Evolutionary conservation across 139 green algal species (phyloP).

Genomic region (Tetratostichococcus sp.): DNA sequence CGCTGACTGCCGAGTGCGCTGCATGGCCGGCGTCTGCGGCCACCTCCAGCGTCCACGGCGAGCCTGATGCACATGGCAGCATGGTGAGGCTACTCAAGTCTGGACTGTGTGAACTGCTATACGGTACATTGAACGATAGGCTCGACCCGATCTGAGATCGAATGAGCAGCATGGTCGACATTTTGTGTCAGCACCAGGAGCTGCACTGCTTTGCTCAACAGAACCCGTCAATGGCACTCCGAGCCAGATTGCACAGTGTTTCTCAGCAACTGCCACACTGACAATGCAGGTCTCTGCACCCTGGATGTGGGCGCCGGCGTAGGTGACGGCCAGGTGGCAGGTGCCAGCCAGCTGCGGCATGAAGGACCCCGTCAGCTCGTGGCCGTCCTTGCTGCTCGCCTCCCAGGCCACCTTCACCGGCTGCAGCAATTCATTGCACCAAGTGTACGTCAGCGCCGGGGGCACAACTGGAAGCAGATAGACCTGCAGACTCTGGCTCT

Average conservation of each 20-base stretch:
- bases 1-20: constrained; percentile 1
- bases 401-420: neutral
- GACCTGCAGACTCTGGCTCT: too few species aligned
- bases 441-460: neutral
- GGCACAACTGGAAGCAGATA: neutral
- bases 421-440: neutral
- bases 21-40: constrained; percentile 2
- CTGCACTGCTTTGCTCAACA: too few species aligned
- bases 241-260: too few species aligned
- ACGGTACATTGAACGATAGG: too few species aligned
- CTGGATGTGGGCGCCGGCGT: neutral
- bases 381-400: neutral
- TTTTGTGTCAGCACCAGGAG: too few species aligned
- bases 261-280: too few species aligned
- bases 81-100: too few species aligned
- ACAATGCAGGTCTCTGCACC: too few species aligned
- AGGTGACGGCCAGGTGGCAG: neutral
- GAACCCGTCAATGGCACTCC: too few species aligned
- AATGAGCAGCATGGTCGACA: too few species aligned
- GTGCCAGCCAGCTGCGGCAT: neutral
- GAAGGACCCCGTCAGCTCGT: neutral
- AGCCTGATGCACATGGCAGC: neutral
- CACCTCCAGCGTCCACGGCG: constrained; percentile 1
- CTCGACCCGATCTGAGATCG: too few species aligned
- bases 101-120: too few species aligned